These are phyloP conservation scores for Alternaria viburni DNA, from an alignment of 2,329 filamentous ascomycete genomes.

Conservation along the genomic window DNA sequence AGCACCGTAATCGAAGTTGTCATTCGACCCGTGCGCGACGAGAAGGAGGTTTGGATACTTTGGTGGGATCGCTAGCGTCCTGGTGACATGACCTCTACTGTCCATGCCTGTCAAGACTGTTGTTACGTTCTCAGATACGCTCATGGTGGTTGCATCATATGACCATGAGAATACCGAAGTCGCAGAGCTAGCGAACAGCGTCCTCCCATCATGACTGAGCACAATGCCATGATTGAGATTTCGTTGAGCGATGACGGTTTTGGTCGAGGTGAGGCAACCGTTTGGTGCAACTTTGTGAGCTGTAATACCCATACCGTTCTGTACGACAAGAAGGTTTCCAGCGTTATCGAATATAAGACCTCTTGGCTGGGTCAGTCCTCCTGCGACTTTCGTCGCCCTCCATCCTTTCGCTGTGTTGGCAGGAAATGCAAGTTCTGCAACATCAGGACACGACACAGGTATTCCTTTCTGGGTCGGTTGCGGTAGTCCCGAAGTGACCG, in stretches of 20 bases:
- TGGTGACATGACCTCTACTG: constrained; percentile 33
- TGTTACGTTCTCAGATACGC: constrained; percentile 38
- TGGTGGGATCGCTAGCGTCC: constrained; percentile 31
- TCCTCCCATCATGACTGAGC: constrained; percentile 37
- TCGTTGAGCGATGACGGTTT: constrained; percentile 27
- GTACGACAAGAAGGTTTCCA: constrained; percentile 51
- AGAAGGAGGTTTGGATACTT: constrained; percentile 58
- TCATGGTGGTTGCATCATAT: constrained; percentile 32
- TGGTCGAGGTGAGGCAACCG: constrained; percentile 34
- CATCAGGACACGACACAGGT: constrained; percentile 28
- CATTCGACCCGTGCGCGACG: constrained; percentile 68
- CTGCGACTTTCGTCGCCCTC: constrained; percentile 48
- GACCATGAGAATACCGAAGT: constrained; percentile 33
- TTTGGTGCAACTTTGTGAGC: constrained; percentile 47
- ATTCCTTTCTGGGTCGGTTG: constrained; percentile 25
- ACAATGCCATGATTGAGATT: constrained; percentile 41
- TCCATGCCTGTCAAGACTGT: constrained; percentile 37
- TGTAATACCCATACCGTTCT: constrained; percentile 48
- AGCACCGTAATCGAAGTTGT: constrained; percentile 66
- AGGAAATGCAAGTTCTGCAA: constrained; percentile 24
- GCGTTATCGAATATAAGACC: constrained; percentile 48
- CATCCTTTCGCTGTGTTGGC: constrained; percentile 30
- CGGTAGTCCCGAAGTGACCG: constrained; percentile 12
- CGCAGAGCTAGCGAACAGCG: constrained; percentile 37
- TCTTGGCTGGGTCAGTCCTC: constrained; percentile 48